Conservation (phyloP, 768 basidiomycete genomes). For the Mycena vulgaris region DNA sequence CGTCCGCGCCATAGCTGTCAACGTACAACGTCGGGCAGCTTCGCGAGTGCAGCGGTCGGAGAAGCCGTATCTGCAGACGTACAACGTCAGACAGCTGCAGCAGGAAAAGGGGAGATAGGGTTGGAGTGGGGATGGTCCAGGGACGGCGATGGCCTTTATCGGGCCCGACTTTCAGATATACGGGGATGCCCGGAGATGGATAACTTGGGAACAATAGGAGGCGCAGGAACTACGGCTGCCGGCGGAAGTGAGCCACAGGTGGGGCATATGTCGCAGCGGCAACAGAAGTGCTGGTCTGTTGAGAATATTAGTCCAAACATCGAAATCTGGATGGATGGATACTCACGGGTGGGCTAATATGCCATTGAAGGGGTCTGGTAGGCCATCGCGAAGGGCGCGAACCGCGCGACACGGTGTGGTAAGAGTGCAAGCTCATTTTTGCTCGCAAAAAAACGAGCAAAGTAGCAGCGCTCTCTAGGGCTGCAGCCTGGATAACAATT, state of each 20-base stretch:
- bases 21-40: too few species aligned
- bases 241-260: conserved; percentile 20
- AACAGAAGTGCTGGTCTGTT: conserved; percentile 13
- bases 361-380: too few species aligned
- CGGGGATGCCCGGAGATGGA: conserved; percentile 8
- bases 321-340: neutral
- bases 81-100: neutral
- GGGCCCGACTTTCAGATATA: conserved; percentile 9
- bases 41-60: too few species aligned
- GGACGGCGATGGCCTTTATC: too few species aligned
- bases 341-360: too few species aligned
- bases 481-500: conserved; percentile 25
- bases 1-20: too few species aligned
- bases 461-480: conserved; percentile 6
- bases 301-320: conserved; percentile 7
- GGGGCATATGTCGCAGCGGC: conserved; percentile 19
- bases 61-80: neutral
- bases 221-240: neutral
- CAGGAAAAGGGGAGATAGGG: neutral
- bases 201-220: conserved; percentile 12
- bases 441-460: neutral
- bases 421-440: conserved; percentile 26
- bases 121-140: neutral
- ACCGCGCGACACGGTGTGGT: conserved; percentile 24
- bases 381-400: conserved; percentile 22